Conservation (phyloP, 2,329 filamentous ascomycete species). For the Colletotrichum sp. region DNA sequence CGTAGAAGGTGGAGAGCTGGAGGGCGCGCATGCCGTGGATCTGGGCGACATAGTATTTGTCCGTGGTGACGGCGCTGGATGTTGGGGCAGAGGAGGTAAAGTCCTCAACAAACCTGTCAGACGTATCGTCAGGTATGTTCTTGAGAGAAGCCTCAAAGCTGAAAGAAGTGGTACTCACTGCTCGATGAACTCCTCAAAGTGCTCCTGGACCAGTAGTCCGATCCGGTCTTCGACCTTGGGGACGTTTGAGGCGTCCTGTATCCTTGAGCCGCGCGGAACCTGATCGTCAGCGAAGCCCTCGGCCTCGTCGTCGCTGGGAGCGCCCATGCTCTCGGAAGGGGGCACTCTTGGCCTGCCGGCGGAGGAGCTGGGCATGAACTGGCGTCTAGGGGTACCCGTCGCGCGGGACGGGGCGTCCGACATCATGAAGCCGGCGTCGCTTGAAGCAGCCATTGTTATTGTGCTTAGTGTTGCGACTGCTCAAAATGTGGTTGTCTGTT, state of each 20-base stretch:
- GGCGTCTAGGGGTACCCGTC: conserved; percentile 47
- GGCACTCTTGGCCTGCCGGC: conserved; percentile 62
- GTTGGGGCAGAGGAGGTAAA: conserved; percentile 67
- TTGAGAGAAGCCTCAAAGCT: background rate
- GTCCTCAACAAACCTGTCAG: conserved; percentile 69
- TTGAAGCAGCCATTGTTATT: conserved; percentile 54
- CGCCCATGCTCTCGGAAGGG: conserved; percentile 67
- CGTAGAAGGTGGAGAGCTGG: conserved; percentile 82
- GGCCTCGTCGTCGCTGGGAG: conserved; percentile 66
- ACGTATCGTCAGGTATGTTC: background rate
- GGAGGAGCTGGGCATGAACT: conserved; percentile 52
- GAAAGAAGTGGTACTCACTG: conserved; percentile 52
- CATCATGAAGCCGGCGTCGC: conserved; percentile 62
- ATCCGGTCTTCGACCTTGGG: conserved; percentile 79
- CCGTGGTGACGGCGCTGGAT: conserved; percentile 74
- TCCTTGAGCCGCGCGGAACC: conserved; percentile 57
- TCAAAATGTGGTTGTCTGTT: background rate
- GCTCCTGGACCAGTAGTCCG: conserved; percentile 74
- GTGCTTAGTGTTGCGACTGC: background rate
- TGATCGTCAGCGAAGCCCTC: conserved; percentile 71
- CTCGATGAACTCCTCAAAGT: conserved; percentile 83
- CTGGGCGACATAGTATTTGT: conserved; percentile 86
- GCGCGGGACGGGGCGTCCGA: conserved; percentile 57
- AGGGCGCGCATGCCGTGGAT: conserved; percentile 79
- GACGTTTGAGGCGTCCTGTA: conserved; percentile 57